A percentile compares a stretch with the other conserved stretches of the same genome.
These are phyloP conservation scores for Gynostemma pentaphyllum DNA, from an alignment of 306 rosid genomes.

Conservation along the genomic window DNA sequence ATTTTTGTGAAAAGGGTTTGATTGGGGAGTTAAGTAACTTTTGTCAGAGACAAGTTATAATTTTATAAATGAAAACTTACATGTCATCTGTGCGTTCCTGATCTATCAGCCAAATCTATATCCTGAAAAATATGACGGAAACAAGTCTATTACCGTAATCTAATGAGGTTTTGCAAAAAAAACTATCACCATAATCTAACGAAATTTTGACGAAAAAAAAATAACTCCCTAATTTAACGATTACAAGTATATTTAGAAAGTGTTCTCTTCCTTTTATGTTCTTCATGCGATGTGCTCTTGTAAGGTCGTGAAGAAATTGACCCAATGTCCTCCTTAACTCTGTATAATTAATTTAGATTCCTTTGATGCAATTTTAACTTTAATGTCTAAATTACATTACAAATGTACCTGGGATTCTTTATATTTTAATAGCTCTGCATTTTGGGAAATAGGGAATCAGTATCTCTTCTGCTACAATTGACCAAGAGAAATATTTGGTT, in stretches of 20 bases:
- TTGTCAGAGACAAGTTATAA: neutral
- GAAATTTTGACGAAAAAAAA: neutral
- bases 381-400: neutral
- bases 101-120: neutral
- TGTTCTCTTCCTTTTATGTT: neutral
- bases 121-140: neutral
- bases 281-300: neutral
- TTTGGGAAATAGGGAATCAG: constrained; percentile 68
- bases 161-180: neutral
- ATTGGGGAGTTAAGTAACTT: neutral
- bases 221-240: neutral
- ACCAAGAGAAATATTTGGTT: constrained; percentile 63
- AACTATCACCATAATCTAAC: neutral
- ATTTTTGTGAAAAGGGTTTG: neutral
- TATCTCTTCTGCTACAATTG: constrained; percentile 57
- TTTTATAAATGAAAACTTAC: neutral
- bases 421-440: neutral
- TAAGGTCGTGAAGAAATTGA: neutral
- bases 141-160: neutral
- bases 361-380: neutral
- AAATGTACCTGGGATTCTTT: neutral
- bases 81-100: neutral
- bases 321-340: neutral
- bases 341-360: neutral
- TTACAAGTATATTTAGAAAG: neutral